Percentiles rank a stretch among this genome's conserved stretches.
Evolutionary conservation across 345 rosid genomes (phyloP).

Genomic region (Ceriops tagal): DNA sequence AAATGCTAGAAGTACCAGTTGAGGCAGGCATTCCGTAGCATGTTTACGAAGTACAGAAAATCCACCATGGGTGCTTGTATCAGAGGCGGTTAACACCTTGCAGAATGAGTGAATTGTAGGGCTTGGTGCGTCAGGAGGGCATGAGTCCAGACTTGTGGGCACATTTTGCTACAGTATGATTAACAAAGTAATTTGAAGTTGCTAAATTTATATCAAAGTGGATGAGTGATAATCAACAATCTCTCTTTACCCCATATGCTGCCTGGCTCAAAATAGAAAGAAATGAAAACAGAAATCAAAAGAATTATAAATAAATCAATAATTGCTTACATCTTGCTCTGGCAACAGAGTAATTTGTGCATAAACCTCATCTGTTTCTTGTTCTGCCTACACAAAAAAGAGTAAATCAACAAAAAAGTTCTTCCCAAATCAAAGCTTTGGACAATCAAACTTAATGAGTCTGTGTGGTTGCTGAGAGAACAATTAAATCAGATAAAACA

Average conservation of each 20-base stretch:
- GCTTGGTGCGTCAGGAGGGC: conserved; percentile 40
- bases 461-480: not conserved
- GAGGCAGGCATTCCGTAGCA: conserved; percentile 92
- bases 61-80: conserved; percentile 98
- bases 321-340: conserved; percentile 50
- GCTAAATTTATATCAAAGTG: not conserved
- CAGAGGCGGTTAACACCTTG: conserved; percentile 92
- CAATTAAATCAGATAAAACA: not conserved
- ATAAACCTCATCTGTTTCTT: conserved; percentile 94
- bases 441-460: not conserved
- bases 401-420: not conserved
- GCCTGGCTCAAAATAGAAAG: too few species aligned
- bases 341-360: conserved; percentile 88
- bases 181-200: not conserved
- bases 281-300: too few species aligned
- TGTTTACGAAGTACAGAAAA: conserved; percentile 89
- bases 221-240: too few species aligned
- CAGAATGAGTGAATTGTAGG: conserved; percentile 68
- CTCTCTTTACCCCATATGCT: too few species aligned
- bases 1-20: conserved; percentile 47
- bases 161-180: conserved; percentile 42
- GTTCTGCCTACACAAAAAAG: conserved; percentile 65
- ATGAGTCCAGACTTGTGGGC: conserved; percentile 52
- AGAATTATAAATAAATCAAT: not conserved
- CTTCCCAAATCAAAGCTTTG: not conserved